These are phyloP conservation scores for Malus asiatica DNA, from an alignment of 306 rosid genomes.

Conservation along the genomic window DNA sequence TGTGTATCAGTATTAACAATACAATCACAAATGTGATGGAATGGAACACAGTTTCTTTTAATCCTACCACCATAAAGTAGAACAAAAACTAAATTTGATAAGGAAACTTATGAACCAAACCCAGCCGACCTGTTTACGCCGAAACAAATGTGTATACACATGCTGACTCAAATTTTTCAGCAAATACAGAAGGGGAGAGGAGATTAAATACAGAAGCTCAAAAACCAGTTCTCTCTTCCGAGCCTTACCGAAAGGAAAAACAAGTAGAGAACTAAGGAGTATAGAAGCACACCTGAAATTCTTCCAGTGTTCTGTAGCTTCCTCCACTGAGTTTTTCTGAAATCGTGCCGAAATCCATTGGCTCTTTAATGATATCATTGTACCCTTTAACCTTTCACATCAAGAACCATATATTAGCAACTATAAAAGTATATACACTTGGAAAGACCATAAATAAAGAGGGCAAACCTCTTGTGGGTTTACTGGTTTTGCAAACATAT, in stretches of 20 bases:
- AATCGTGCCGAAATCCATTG: conserved; percentile 22
- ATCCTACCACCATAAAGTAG: neutral
- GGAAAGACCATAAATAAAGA: neutral
- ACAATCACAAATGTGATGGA: neutral
- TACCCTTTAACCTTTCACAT: conserved; percentile 16
- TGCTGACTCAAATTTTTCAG: neutral
- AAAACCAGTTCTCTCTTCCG: neutral
- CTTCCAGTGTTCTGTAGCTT: conserved; percentile 13
- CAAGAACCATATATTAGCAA: neutral
- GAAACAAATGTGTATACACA: neutral
- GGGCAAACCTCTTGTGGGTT: conserved; percentile 14
- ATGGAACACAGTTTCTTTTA: neutral
- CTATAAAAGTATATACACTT: neutral
- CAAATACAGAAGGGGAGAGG: neutral
- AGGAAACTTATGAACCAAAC: neutral
- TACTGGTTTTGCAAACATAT: conserved; percentile 18
- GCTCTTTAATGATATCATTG: conserved; percentile 20
- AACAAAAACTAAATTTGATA: neutral
- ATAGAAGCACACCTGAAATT: conserved; percentile 20
- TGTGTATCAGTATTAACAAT: neutral
- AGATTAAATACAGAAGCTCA: neutral
- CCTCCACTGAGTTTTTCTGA: conserved; percentile 13
- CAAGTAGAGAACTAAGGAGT: neutral
- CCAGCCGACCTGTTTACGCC: neutral
- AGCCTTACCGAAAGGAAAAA: neutral